Evolutionary conservation across 768 basidiomycete species (phyloP).

Genomic region (Agaricus blazei): DNA sequence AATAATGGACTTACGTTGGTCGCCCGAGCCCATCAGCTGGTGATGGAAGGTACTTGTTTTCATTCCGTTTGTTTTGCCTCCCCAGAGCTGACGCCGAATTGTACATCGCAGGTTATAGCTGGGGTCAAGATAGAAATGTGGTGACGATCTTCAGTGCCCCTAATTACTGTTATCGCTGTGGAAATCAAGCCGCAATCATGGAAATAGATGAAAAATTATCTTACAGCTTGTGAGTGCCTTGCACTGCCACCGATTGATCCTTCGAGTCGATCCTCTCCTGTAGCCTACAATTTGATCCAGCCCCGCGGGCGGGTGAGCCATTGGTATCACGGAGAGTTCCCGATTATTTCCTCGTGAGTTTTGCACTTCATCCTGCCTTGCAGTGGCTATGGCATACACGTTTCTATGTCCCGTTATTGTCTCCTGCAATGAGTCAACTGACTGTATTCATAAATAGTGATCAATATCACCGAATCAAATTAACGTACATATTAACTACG

Average conservation of each 20-base stretch:
- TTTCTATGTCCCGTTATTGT: too few species aligned
- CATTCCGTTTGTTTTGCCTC: background rate
- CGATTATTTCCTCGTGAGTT: conserved; percentile 88
- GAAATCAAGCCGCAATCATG: conserved; percentile 99
- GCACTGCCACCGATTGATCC: background rate
- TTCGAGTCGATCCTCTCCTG: background rate
- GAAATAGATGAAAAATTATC: conserved; percentile 99
- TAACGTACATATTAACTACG: conserved; percentile 11
- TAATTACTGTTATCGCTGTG: conserved; percentile 99
- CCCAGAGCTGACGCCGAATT: background rate
- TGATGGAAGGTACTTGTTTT: conserved; percentile 82
- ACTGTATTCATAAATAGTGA: conserved; percentile 1
- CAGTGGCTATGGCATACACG: too few species aligned
- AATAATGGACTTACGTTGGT: conserved; percentile 97
- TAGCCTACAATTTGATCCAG: conserved; percentile 99
- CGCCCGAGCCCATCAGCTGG: conserved; percentile 89
- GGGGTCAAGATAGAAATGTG: conserved; percentile 99
- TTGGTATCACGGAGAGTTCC: conserved; percentile 94
- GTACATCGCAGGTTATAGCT: conserved; percentile 67
- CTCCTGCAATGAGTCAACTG: background rate
- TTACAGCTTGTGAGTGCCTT: conserved; percentile 75
- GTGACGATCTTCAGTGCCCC: conserved; percentile 99
- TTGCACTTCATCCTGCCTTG: background rate
- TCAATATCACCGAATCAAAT: background rate
- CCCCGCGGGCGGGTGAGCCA: conserved; percentile 97